Evolutionary conservation across 2,329 filamentous ascomycete species (phyloP).

Genomic region (Venturia pyrina): DNA sequence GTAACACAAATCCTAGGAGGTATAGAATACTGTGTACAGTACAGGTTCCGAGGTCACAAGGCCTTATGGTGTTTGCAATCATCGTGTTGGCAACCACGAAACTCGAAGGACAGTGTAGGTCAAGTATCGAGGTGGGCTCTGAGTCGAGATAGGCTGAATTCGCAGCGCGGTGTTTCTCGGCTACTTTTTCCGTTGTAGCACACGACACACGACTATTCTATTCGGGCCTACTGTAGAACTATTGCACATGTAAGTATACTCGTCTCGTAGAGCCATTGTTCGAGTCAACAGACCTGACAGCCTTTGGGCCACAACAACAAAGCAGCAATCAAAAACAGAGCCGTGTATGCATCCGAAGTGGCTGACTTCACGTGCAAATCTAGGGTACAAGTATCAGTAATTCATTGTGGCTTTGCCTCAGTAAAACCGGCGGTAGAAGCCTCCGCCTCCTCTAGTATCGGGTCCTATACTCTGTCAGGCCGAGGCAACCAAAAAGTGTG

Average conservation of each 20-base stretch:
- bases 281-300: not conserved
- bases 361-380: not conserved
- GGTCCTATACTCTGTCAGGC: not conserved
- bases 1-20: too few species aligned
- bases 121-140: not conserved
- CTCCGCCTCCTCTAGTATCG: not conserved
- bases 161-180: not conserved
- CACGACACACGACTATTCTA: too few species aligned
- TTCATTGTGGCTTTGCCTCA: not conserved
- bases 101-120: not conserved
- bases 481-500: conserved; percentile 3
- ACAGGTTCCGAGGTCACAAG: too few species aligned
- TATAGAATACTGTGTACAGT: too few species aligned
- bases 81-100: too few species aligned
- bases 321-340: not conserved
- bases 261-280: too few species aligned
- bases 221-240: too few species aligned
- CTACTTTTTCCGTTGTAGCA: not conserved
- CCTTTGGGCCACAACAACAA: not conserved
- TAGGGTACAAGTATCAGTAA: not conserved
- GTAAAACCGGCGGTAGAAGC: not conserved
- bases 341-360: not conserved
- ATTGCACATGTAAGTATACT: too few species aligned
- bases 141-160: not conserved
- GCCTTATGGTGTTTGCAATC: too few species aligned